These are phyloP conservation scores for Globisporangium echinulatum DNA, from an alignment of 352 stramenopile species.

Conservation along the genomic window DNA sequence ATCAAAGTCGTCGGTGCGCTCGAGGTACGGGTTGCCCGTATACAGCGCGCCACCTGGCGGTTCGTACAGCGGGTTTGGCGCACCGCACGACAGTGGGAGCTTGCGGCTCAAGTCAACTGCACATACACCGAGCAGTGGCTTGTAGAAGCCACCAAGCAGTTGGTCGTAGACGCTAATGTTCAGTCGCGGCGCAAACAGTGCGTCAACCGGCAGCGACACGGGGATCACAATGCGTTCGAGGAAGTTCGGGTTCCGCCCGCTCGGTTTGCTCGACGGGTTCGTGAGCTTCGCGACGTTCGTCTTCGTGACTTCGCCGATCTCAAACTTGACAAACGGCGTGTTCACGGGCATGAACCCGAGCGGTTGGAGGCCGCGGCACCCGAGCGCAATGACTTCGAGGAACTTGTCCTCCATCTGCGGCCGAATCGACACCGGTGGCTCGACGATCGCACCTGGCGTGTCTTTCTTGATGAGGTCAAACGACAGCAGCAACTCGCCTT, in stretches of 20 bases:
- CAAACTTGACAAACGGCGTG: conserved; percentile 82
- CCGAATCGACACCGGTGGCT: conserved; percentile 51
- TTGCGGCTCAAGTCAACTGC: conserved; percentile 71
- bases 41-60: conserved; percentile 25
- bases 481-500: conserved; percentile 76
- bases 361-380: conserved; percentile 68
- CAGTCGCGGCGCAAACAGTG: conserved; percentile 76
- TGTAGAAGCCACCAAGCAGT: conserved; percentile 79
- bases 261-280: conserved; percentile 72
- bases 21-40: conserved; percentile 56
- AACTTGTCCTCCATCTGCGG: conserved; percentile 57
- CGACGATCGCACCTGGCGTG: conserved; percentile 44
- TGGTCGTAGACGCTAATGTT: conserved; percentile 84
- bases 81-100: conserved; percentile 59
- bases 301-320: conserved; percentile 61
- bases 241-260: conserved; percentile 84
- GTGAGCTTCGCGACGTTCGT: conserved; percentile 61
- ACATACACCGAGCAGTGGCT: conserved; percentile 68
- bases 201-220: conserved; percentile 78
- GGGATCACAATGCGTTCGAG: conserved; percentile 80
- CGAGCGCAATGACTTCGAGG: conserved; percentile 77
- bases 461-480: conserved; percentile 74
- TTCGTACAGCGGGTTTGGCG: conserved; percentile 55
- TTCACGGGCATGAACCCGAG: conserved; percentile 82
- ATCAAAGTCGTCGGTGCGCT: conserved; percentile 45